These are phyloP conservation scores for Elongisporangium senticosum DNA, from an alignment of 352 stramenopile species.

Conservation along the genomic window DNA sequence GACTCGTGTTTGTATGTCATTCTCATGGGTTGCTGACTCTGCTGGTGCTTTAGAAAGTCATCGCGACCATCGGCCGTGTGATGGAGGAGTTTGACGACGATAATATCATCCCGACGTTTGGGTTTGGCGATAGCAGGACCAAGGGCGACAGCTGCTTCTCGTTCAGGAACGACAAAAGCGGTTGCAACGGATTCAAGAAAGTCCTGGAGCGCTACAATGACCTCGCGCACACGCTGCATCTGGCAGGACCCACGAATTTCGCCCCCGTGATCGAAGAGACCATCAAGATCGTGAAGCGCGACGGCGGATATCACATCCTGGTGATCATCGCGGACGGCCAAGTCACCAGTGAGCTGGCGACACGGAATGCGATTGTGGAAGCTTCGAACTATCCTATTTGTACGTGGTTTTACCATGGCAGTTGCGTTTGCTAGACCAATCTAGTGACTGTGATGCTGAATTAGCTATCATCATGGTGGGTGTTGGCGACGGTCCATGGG, in stretches of 20 bases:
- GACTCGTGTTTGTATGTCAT: no score
- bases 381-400: constrained; percentile 77
- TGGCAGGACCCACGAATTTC: constrained; percentile 64
- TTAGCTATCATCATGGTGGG: constrained; percentile 56
- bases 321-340: constrained; percentile 78
- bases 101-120: constrained; percentile 68
- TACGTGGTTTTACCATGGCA: constrained; percentile 16
- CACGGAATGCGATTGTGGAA: constrained; percentile 53
- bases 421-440: background rate
- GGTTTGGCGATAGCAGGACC: constrained; percentile 43
- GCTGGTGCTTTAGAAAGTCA: constrained; percentile 50
- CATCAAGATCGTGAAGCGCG: constrained; percentile 42
- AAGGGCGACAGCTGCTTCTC: constrained; percentile 40
- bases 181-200: constrained; percentile 44
- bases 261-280: constrained; percentile 60
- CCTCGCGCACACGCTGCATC: constrained; percentile 55
- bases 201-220: constrained; percentile 61
- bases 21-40: no score
- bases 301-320: constrained; percentile 67
- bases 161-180: constrained; percentile 25
- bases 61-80: constrained; percentile 68
- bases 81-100: constrained; percentile 77
- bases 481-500: constrained; percentile 74
- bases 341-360: constrained; percentile 56
- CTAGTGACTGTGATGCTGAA: background rate